Conservation (phyloP, 768 basidiomycete genomes). For the Serendipita vermifera region DNA sequence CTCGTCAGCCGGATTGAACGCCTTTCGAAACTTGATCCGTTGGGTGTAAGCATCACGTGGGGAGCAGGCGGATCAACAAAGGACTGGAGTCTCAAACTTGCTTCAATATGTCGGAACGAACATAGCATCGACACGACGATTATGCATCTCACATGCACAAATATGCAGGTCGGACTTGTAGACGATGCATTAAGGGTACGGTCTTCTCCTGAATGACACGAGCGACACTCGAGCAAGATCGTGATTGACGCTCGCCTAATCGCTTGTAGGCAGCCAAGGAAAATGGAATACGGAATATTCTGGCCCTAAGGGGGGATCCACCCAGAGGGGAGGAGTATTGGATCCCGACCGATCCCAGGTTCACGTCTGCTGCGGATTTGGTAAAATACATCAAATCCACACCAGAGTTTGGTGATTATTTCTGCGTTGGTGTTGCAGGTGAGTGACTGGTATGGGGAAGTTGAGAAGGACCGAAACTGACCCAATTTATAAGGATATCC, state of each 20-base stretch:
- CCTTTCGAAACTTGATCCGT: slow-evolving; percentile 58
- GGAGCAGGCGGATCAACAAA: slow-evolving; percentile 91
- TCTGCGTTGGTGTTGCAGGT: slow-evolving; percentile 95
- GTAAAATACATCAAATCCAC: slow-evolving; percentile 74
- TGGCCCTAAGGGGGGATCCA: slow-evolving; percentile 91
- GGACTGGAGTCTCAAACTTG: slow-evolving; percentile 77
- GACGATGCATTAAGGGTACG: slow-evolving; percentile 73
- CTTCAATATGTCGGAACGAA: slow-evolving; percentile 56
- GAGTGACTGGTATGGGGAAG: slow-evolving; percentile 10
- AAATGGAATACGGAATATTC: slow-evolving; percentile 73
- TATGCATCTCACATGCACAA: slow-evolving; percentile 93
- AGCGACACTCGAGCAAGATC: too few relatives aligned
- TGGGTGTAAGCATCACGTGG: slow-evolving; percentile 92
- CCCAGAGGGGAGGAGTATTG: slow-evolving; percentile 90
- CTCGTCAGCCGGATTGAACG: slow-evolving; percentile 77
- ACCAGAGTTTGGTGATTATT: slow-evolving; percentile 65
- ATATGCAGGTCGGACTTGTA: slow-evolving; percentile 82
- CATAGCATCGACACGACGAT: slow-evolving; percentile 67
- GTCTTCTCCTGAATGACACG: too few relatives aligned
- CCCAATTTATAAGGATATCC: slow-evolving; percentile 54
- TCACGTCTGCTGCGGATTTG: slow-evolving; percentile 78
- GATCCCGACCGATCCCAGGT: slow-evolving; percentile 72
- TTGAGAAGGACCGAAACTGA: too few relatives aligned
- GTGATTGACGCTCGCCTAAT: too few relatives aligned
- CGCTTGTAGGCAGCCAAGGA: slow-evolving; percentile 51